phyloP scores from a whole-genome alignment of 345 rosid species.

The Carallia brachiata region DNA sequence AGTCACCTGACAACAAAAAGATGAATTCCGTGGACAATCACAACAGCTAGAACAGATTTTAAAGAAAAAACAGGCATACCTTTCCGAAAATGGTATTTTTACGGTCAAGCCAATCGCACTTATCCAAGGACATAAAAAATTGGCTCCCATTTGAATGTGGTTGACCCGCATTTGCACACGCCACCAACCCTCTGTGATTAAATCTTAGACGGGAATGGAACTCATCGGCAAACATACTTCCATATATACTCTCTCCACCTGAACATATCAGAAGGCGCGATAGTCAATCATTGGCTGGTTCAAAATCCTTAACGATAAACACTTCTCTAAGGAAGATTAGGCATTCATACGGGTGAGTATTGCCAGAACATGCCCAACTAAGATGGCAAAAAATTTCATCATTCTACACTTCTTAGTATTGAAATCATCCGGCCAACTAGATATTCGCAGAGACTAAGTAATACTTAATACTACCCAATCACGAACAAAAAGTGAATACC shows the following conservation, averaged over 20 bases:
- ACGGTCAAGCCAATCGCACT: constrained; percentile 82
- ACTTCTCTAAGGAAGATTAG: too few species aligned
- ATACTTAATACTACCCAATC: too few species aligned
- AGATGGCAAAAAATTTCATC: too few species aligned
- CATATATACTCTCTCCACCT: constrained; percentile 92
- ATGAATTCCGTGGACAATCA: constrained; percentile 15
- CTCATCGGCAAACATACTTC: constrained; percentile 69
- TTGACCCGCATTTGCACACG: constrained; percentile 83
- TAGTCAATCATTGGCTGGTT: not conserved
- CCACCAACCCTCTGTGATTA: constrained; percentile 87
- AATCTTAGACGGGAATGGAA: constrained; percentile 83
- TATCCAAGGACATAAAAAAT: constrained; percentile 89
- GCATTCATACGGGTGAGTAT: too few species aligned
- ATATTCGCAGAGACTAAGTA: too few species aligned
- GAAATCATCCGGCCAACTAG: too few species aligned
- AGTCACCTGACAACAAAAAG: constrained; percentile 51
- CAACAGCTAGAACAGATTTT: not conserved
- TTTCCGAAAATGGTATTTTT: constrained; percentile 87
- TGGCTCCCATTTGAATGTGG: constrained; percentile 92
- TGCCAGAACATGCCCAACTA: too few species aligned
- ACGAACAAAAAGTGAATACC: not conserved
- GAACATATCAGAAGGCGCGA: constrained; percentile 5
- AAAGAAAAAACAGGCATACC: constrained; percentile 37
- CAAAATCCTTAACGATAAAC: too few species aligned
- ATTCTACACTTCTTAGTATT: too few species aligned